Conservation (phyloP, 2,329 filamentous ascomycete species). For the Sarocladiaceae sp. region DNA sequence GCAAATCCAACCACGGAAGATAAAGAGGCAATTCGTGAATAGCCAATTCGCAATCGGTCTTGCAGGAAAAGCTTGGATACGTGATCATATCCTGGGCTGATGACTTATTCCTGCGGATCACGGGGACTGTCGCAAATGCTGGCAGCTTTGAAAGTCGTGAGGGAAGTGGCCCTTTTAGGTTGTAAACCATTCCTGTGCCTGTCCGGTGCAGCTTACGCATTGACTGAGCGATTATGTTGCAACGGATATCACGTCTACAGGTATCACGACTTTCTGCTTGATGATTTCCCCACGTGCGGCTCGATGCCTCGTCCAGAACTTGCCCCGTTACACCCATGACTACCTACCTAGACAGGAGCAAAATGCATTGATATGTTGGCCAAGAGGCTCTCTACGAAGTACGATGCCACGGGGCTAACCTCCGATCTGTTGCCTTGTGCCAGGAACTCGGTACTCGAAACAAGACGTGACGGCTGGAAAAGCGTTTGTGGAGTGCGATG, state of each 20-base stretch:
- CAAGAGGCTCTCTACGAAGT: neutral
- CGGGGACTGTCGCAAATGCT: no score
- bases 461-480: no score
- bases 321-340: neutral
- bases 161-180: no score
- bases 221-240: no score
- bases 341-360: neutral
- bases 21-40: no score
- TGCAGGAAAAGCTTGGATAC: no score
- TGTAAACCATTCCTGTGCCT: neutral
- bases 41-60: no score
- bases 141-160: no score
- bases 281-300: neutral
- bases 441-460: conserved; percentile 1
- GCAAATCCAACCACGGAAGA: neutral
- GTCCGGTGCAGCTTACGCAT: no score
- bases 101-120: no score
- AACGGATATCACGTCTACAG: neutral
- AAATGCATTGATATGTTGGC: neutral
- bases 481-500: no score
- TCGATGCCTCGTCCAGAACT: neutral
- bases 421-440: neutral
- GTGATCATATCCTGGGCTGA: no score
- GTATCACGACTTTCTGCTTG: neutral
- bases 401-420: neutral